A percentile compares a stretch with the other conserved stretches of the same genome.
Evolutionary conservation across 371 early-diverging fungal species (phyloP).

Genomic region (Choanephora cucurbitarum): DNA sequence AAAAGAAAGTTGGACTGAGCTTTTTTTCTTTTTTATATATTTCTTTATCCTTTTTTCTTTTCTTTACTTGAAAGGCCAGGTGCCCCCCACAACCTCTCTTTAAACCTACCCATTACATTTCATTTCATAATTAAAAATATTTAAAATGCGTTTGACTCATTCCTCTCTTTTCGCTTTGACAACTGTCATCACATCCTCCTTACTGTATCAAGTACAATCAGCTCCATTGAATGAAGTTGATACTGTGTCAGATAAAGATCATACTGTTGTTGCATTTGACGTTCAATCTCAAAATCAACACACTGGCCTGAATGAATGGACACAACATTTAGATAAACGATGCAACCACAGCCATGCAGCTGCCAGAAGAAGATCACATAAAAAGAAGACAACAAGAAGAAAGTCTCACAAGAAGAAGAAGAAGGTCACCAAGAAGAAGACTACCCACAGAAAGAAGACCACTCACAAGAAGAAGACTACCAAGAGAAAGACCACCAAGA

Average conservation of each 20-base stretch:
- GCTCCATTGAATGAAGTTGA: slow-evolving; percentile 10
- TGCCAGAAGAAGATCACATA: slow-evolving; percentile 14
- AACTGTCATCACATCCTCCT: slow-evolving; percentile 18
- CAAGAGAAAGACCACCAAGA: slow-evolving; percentile 17
- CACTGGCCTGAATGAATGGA: neutral
- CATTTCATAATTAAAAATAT: slow-evolving; percentile 11
- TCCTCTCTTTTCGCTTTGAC: slow-evolving; percentile 31
- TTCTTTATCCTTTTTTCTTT: slow-evolving; percentile 6
- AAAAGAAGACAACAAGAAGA: slow-evolving; percentile 9
- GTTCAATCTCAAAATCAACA: too few relatives aligned
- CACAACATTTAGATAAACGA: slow-evolving; percentile 20
- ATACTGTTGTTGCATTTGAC: neutral
- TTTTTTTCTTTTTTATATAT: neutral
- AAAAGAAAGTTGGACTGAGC: slow-evolving; percentile 8
- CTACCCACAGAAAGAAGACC: slow-evolving; percentile 5
- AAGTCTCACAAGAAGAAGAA: slow-evolving; percentile 8
- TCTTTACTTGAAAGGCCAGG: slow-evolving; percentile 6
- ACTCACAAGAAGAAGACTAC: slow-evolving; percentile 17
- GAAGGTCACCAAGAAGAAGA: slow-evolving; percentile 2
- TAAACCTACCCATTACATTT: slow-evolving; percentile 8
- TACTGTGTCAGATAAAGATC: slow-evolving; percentile 2
- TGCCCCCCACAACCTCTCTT: neutral
- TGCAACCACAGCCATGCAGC: slow-evolving; percentile 3
- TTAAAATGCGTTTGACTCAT: slow-evolving; percentile 25
- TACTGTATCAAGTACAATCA: slow-evolving; percentile 16